phyloP scores from a whole-genome alignment of 1,139 yeast species.

The Yamadazyma sp. region DNA sequence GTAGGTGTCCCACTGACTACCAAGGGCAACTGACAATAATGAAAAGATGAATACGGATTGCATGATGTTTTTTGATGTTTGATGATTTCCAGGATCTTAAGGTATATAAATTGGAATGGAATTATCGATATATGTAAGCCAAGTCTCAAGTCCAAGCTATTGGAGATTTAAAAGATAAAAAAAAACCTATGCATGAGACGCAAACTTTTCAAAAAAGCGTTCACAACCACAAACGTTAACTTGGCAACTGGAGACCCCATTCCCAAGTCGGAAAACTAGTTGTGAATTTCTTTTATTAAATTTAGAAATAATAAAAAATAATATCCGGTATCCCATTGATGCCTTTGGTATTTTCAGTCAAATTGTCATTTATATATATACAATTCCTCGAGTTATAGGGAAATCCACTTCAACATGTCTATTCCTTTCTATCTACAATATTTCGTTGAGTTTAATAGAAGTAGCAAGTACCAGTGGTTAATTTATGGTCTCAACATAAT shows the following conservation, averaged over 20 bases:
- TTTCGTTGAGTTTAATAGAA: slow-evolving; percentile 37
- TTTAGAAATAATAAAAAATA: not conserved
- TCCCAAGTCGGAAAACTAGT: slow-evolving; percentile 1
- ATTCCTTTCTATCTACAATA: slow-evolving; percentile 26
- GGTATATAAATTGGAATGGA: not conserved
- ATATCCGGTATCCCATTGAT: no score
- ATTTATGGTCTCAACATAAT: slow-evolving; percentile 27
- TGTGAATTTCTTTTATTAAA: not conserved
- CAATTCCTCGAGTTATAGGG: not conserved
- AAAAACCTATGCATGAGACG: slow-evolving; percentile 8
- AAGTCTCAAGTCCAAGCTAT: no score
- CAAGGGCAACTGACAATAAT: slow-evolving; percentile 6
- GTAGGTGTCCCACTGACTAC: slow-evolving; percentile 33
- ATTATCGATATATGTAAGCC: no score
- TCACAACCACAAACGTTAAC: not conserved
- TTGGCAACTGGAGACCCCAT: not conserved
- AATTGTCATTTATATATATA: not conserved
- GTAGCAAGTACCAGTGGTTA: slow-evolving; percentile 37
- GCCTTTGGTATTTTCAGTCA: no score
- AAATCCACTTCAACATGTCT: slow-evolving; percentile 7
- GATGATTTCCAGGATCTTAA: not conserved
- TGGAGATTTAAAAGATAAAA: no score
- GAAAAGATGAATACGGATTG: slow-evolving; percentile 1
- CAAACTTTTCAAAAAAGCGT: slow-evolving; percentile 1
- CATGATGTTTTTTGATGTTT: not conserved